Conservation (phyloP, 495 filamentous ascomycete species). For the Baudoinia panamericana region DNA sequence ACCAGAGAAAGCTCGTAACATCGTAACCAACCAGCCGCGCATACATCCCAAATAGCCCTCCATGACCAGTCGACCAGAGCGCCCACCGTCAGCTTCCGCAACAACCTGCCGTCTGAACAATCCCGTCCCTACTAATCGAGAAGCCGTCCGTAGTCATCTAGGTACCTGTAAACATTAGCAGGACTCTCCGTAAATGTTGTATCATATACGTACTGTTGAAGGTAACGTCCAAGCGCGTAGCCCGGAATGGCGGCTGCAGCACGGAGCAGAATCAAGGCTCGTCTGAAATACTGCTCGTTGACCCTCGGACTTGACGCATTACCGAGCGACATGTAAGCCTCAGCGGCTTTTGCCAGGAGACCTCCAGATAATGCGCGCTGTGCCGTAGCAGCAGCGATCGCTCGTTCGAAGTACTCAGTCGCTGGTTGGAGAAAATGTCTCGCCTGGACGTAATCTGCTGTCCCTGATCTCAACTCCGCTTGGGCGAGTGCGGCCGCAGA, state of each 20-base stretch:
- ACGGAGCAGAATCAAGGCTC: conserved; percentile 37
- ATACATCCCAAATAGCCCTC: neutral
- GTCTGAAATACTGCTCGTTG: conserved; percentile 34
- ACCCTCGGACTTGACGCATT: conserved; percentile 35
- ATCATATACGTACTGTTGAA: conserved; percentile 31
- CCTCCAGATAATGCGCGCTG: conserved; percentile 30
- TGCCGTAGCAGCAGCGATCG: conserved; percentile 30
- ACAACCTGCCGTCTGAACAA: conserved; percentile 4
- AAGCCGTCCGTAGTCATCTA: conserved; percentile 33
- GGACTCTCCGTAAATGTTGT: neutral
- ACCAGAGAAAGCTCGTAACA: no score
- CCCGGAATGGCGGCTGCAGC: conserved; percentile 29
- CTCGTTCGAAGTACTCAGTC: conserved; percentile 35
- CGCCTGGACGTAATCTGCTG: conserved; percentile 39
- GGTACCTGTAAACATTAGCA: conserved; percentile 24
- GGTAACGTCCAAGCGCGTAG: conserved; percentile 32
- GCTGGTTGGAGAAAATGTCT: conserved; percentile 36
- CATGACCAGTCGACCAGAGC: no score
- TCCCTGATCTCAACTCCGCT: conserved; percentile 30
- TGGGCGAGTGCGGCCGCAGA: conserved; percentile 19
- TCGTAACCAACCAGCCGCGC: no score
- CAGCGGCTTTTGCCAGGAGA: conserved; percentile 34
- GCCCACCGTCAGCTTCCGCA: neutral
- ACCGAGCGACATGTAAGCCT: conserved; percentile 41
- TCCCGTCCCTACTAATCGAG: conserved; percentile 4